A percentile compares a stretch with the other conserved stretches of the same genome.
These are phyloP conservation scores for Clavulina sp. DNA, from an alignment of 768 basidiomycete genomes.

Conservation along the genomic window DNA sequence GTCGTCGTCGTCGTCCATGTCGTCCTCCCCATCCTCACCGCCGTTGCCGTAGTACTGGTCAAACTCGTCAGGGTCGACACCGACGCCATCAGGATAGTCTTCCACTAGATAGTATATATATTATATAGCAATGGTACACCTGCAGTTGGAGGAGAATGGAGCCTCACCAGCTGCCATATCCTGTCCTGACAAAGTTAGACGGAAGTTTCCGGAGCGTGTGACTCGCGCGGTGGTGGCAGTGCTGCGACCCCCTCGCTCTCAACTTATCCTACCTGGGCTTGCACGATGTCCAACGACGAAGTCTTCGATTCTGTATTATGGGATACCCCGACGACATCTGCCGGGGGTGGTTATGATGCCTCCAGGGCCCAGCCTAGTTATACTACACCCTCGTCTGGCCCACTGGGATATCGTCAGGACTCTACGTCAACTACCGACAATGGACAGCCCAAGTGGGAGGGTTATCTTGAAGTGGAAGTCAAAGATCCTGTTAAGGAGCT, in stretches of 20 bases:
- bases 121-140: too few relatives aligned
- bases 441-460: constrained; percentile 86
- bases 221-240: background rate
- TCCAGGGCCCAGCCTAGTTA: constrained; percentile 55
- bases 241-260: background rate
- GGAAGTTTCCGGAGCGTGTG: background rate
- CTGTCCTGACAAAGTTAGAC: background rate
- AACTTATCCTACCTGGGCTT: too few relatives aligned
- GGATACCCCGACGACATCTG: constrained; percentile 52
- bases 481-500: constrained; percentile 91
- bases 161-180: too few relatives aligned
- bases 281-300: too few relatives aligned
- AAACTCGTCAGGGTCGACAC: too few relatives aligned
- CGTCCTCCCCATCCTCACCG: constrained; percentile 1
- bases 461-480: constrained; percentile 63
- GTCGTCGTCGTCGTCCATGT: constrained; percentile 27
- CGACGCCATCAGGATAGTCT: background rate
- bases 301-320: constrained; percentile 85
- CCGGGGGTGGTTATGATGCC: constrained; percentile 23
- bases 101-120: background rate
- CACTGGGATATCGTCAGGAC: constrained; percentile 25
- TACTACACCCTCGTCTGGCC: constrained; percentile 54
- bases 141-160: too few relatives aligned
- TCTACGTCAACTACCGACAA: background rate
- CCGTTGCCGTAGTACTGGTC: background rate